A percentile compares a stretch with the other conserved stretches of the same genome.
These are phyloP conservation scores for Jamesozyma piceae DNA, from an alignment of 805 yeast genomes.

Conservation along the genomic window DNA sequence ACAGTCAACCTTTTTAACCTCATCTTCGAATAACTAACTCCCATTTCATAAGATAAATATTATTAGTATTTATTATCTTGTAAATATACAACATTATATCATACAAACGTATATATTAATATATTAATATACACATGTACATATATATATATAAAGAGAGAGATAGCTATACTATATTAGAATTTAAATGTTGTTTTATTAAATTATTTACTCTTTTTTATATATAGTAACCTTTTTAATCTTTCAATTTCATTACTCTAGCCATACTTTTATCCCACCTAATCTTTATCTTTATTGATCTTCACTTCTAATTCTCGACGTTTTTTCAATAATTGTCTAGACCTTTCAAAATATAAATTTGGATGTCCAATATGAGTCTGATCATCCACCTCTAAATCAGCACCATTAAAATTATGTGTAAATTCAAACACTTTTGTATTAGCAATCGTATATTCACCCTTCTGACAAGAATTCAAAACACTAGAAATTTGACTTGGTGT, in stretches of 20 bases:
- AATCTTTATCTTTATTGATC: not conserved
- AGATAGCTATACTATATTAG: not conserved
- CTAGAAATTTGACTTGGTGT: slow-evolving; percentile 40
- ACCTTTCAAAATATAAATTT: slow-evolving; percentile 74
- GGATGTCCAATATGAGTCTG: slow-evolving; percentile 73
- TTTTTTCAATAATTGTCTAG: slow-evolving; percentile 45
- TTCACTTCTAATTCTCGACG: slow-evolving; percentile 9
- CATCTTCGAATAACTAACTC: not conserved
- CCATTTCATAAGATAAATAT: not conserved
- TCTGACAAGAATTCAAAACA: slow-evolving; percentile 57
- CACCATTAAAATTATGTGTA: slow-evolving; percentile 32
- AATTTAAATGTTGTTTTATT: not conserved
- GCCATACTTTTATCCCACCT: not conserved
- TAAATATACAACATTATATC: slow-evolving; percentile 3
- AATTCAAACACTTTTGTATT: slow-evolving; percentile 83
- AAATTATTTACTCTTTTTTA: not conserved
- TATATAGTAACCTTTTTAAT: too few relatives aligned
- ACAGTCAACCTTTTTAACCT: too few relatives aligned
- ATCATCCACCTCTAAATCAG: slow-evolving; percentile 37
- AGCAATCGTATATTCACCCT: slow-evolving; percentile 71
- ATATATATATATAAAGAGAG: not conserved
- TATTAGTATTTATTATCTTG: slow-evolving; percentile 3
- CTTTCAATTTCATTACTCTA: too few relatives aligned
- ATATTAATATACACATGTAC: not conserved
- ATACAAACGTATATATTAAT: not conserved